phyloP scores from a whole-genome alignment of 768 basidiomycete species.

The Pilatotrama ljubarskyi region DNA sequence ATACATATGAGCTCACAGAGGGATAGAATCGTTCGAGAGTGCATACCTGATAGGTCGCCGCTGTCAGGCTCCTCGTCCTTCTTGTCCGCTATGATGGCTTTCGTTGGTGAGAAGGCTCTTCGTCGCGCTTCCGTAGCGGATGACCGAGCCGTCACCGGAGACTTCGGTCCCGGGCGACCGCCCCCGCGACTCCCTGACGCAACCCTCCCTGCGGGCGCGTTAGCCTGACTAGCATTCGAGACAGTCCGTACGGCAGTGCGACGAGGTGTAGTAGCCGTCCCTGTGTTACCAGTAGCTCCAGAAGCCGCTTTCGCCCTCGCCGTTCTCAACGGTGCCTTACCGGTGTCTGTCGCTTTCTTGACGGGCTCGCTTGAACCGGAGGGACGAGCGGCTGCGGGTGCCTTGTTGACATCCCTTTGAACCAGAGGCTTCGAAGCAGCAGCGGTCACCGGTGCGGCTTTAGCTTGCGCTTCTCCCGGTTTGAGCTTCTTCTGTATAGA shows the following conservation, averaged over 20 bases:
- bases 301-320: slow-evolving; percentile 1
- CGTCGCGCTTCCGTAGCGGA: slow-evolving; percentile 1
- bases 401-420: slow-evolving; percentile 27
- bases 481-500: slow-evolving; percentile 25
- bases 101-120: slow-evolving; percentile 24
- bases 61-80: neutral
- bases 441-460: slow-evolving; percentile 13
- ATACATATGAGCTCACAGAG: neutral
- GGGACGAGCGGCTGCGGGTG: neutral
- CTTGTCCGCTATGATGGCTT: slow-evolving; percentile 2
- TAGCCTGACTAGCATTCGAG: neutral
- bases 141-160: neutral
- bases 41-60: slow-evolving; percentile 21
- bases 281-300: slow-evolving; percentile 1
- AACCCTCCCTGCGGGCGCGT: slow-evolving; percentile 5
- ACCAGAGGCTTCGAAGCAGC: slow-evolving; percentile 28
- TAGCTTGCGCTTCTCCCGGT: slow-evolving; percentile 14
- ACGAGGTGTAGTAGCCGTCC: slow-evolving; percentile 4
- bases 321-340: slow-evolving; percentile 1
- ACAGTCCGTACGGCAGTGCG: neutral
- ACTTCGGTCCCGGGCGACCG: neutral
- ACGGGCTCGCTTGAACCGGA: neutral
- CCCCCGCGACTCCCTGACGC: neutral
- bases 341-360: slow-evolving; percentile 7
- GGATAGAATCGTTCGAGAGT: too few species aligned